Evolutionary conservation across 768 basidiomycete species (phyloP), one percentile per base, ranked within the genome.

Genomic region (Termitomyces eurrhizus): DNA sequence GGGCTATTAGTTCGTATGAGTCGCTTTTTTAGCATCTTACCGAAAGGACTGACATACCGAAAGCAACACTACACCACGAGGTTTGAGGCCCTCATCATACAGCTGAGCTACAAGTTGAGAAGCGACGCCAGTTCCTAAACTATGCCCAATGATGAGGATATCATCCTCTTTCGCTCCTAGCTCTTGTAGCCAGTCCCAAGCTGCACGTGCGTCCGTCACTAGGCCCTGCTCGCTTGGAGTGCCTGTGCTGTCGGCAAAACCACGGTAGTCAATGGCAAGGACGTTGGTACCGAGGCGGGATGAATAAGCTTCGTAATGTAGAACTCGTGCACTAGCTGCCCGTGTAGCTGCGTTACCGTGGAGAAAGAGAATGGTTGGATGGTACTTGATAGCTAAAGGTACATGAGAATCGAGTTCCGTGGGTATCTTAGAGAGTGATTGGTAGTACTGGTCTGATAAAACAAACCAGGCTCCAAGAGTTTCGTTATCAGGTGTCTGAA

Each of bases 341-440:
- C 95, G 84, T 0, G 90, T 93, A 0, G 80, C 95, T 0, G 87
- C 89, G 63, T 96, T 96, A 11, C 96, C 96, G 64, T 98, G 96
- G 46, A 95, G 78, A 74, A 91, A 96, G n/a, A 98, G 77, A n/a
- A 96, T 76, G 0, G 90, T 95, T 0, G 93, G 93, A 32, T 80
- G 73, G 1, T 74, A 64, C 13, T 74, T 72, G 18, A 95, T 72
- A 1, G 92, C 88, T 21, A 75, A 64, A 16, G 78, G 69, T 39
- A 93, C 75, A 46, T 80, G 78, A 3, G 74, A 67, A 16, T 78
- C 71, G 18, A 75, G 73, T 36, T 74, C 66, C 18, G 67, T 63
- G 3, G 78, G 74, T 26, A 81, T 74, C 7, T 70, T 56, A 3
- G 80, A 74, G 52, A 83, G 69, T 11, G 75, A 74, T 53, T 80